phyloP scores from a whole-genome alignment of 2,329 filamentous ascomycete genomes.

The Amauroascus verrucosus region DNA sequence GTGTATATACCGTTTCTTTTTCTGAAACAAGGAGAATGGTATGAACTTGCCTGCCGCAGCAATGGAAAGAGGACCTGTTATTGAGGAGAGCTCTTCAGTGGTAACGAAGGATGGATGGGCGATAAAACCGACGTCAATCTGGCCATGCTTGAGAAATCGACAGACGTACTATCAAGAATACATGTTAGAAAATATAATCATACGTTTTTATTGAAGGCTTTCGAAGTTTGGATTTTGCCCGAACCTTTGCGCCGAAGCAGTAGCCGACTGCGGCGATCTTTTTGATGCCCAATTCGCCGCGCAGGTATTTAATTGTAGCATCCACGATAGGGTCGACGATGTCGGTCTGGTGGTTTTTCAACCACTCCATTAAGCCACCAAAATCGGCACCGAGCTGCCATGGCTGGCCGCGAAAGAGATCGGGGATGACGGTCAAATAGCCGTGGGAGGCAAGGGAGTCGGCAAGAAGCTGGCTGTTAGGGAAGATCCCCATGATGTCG shows the following conservation, averaged over 20 bases:
- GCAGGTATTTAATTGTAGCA: conserved; percentile 45
- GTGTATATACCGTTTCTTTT: no score
- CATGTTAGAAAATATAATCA: no score
- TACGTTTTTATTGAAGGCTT: no score
- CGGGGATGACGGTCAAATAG: conserved; percentile 58
- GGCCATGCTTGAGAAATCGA: conserved; percentile 54
- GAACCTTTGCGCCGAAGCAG: conserved; percentile 63
- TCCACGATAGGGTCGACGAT: conserved; percentile 46
- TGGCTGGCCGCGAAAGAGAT: conserved; percentile 59
- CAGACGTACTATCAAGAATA: conserved; percentile 49
- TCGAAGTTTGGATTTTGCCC: no score
- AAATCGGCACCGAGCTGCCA: conserved; percentile 45
- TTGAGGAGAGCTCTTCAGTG: conserved; percentile 53
- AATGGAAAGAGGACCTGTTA: conserved; percentile 60
- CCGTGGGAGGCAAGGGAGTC: conserved; percentile 66
- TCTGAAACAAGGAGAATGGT: neutral
- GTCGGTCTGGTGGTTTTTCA: conserved; percentile 35
- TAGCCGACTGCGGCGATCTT: conserved; percentile 59
- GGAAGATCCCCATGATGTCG: conserved; percentile 51
- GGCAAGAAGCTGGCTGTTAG: conserved; percentile 55
- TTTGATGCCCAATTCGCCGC: conserved; percentile 34
- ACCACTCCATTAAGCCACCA: conserved; percentile 43
- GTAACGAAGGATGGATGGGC: conserved; percentile 71
- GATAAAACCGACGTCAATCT: conserved; percentile 58
- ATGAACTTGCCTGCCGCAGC: conserved; percentile 41